Evolutionary conservation across 352 stramenopile species (phyloP), one percentile per base, ranked within the genome.

Genomic region (Phytophthora melonis): DNA sequence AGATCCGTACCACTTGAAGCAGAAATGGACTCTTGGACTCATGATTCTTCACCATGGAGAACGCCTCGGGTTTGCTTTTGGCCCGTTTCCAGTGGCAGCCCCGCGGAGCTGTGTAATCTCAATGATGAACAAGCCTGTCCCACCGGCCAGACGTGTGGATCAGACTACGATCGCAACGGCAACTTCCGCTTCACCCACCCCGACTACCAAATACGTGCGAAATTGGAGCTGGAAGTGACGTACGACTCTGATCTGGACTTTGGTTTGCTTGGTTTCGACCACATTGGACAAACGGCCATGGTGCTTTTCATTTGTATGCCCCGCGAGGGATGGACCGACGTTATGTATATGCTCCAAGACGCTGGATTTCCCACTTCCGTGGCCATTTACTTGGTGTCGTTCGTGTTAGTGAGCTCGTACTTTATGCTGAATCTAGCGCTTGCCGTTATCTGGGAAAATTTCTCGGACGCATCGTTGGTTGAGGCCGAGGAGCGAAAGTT

Each of bases 381-480:
- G 0, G 72, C 75, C 5, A 59, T 96, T 21, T 98, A 93, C 72
- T 98, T 98, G 45, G 82, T 95, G 43, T 81, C 89, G 7, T 91
- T 98, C 55, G 81, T 98, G 32, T 69, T 97, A 39, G 71, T 97
- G 56, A 93, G 91, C 19, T 94, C 89, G 19, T 98, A 91, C 71
- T 97, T 98, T 67, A 89, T 97, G 73, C 78, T 98, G 60, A 97
- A 98, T 57, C 73, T 98, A 19, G 86, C 90, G n/a, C 84, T 98
- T 32, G 93, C 93, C 19, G 93, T 98, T 34, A 93, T 98, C 61
- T 97, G 87, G 81, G 84, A 92, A 36, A 92, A 92, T 60, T 92
- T 90, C 47, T 91, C 79, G 5, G 85, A 92, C 7, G 62, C 77
- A 9, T 91, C 83, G n/a, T 65, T 88, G 14, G 63, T 85, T n/a